A percentile compares a stretch with the other conserved stretches of the same genome.
Conservation (phyloP, 179 eudicot species). For the Beta corolliflora region DNA sequence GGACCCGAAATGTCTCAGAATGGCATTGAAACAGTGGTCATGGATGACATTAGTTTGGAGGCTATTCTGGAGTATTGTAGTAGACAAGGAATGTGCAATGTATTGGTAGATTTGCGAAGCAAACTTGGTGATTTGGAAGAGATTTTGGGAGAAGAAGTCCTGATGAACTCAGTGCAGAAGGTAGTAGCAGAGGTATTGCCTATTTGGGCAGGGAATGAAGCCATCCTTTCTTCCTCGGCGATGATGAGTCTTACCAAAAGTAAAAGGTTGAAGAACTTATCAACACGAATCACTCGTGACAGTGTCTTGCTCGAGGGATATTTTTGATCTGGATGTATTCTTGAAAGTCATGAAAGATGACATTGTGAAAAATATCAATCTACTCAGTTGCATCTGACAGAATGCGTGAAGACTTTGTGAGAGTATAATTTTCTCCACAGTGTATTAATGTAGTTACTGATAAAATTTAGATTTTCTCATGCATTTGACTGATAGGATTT, state of each 20-base stretch:
- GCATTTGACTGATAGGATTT: too few relatives aligned
- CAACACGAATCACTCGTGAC: conserved; percentile 40
- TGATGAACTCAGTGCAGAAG: conserved; percentile 68
- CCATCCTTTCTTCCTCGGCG: conserved; percentile 30
- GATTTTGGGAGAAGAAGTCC: conserved; percentile 53
- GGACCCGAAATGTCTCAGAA: conserved; percentile 41
- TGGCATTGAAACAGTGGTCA: conserved; percentile 60
- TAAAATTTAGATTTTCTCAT: too few relatives aligned
- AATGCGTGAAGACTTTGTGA: too few relatives aligned
- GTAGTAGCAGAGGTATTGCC: conserved; percentile 77
- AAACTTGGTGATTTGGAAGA: conserved; percentile 53
- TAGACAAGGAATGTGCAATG: conserved; percentile 63
- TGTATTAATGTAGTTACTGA: too few relatives aligned
- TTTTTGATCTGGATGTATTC: conserved; percentile 34
- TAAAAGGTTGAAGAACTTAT: conserved; percentile 45
- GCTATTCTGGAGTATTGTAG: conserved; percentile 68
- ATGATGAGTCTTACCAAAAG: conserved; percentile 30
- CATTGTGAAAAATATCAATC: background rate
- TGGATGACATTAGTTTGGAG: conserved; percentile 50
- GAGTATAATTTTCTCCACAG: too few relatives aligned
- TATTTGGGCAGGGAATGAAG: conserved; percentile 38
- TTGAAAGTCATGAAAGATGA: background rate
- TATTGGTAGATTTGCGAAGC: conserved; percentile 72
- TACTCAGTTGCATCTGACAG: background rate
- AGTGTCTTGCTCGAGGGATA: conserved; percentile 77